These are phyloP conservation scores for Seiridium unicorne DNA, from an alignment of 2,329 filamentous ascomycete genomes.

Conservation along the genomic window DNA sequence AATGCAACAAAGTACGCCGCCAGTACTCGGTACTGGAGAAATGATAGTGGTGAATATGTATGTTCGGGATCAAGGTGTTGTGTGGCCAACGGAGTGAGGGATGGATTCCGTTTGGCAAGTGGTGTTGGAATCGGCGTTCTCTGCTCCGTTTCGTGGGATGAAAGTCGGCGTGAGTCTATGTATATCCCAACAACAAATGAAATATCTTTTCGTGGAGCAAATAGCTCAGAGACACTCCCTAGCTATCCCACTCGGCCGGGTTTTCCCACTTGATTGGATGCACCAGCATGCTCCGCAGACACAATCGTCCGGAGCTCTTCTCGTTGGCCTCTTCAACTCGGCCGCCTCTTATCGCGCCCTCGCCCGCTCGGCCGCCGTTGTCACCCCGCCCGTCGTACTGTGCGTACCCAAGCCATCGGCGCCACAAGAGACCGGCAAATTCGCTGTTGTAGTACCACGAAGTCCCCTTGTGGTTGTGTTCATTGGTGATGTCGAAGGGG, in stretches of 20 bases:
- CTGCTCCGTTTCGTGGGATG: not conserved
- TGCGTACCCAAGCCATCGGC: slow-evolving; percentile 69
- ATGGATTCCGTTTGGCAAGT: not conserved
- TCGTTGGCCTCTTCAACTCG: slow-evolving; percentile 46
- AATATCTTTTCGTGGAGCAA: slow-evolving; percentile 3
- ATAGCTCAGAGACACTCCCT: slow-evolving; percentile 10
- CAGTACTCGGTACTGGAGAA: slow-evolving; percentile 12
- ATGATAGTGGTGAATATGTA: slow-evolving; percentile 2
- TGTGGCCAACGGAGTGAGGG: too few species aligned
- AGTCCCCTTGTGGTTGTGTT: slow-evolving; percentile 79
- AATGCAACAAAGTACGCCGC: slow-evolving; percentile 6
- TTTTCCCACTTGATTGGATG: slow-evolving; percentile 76
- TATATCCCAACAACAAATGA: slow-evolving; percentile 5
- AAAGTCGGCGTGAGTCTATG: not conserved
- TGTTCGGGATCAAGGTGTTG: not conserved
- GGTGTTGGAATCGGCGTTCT: not conserved
- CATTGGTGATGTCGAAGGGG: slow-evolving; percentile 66
- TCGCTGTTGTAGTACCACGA: slow-evolving; percentile 84
- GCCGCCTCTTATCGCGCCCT: slow-evolving; percentile 49
- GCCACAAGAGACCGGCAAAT: slow-evolving; percentile 76
- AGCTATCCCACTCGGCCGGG: slow-evolving; percentile 38
- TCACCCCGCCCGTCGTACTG: slow-evolving; percentile 49
- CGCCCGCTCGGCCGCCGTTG: slow-evolving; percentile 47
- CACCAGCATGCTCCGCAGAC: slow-evolving; percentile 74
- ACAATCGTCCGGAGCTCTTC: slow-evolving; percentile 64